A percentile compares a stretch with the other conserved stretches of the same genome.
These are phyloP conservation scores for Tilletia indica DNA, from an alignment of 1,284 basidiomycete species.

Conservation along the genomic window DNA sequence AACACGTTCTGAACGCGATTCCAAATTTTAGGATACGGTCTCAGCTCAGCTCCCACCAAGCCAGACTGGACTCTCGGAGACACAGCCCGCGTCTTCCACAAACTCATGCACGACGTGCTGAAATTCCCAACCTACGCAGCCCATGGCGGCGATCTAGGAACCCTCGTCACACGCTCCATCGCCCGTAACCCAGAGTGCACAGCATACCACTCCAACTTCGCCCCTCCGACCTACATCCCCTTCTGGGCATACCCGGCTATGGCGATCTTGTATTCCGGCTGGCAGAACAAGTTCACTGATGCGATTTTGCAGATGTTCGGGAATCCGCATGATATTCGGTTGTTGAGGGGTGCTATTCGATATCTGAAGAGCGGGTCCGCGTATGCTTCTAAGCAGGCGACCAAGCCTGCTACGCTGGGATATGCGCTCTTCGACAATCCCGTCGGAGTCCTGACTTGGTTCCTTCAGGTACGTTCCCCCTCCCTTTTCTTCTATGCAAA, in stretches of 20 bases:
- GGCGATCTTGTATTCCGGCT: constrained; percentile 24
- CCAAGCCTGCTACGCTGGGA: constrained; percentile 28
- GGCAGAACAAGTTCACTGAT: neutral
- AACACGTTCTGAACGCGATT: neutral
- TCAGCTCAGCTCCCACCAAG: constrained; percentile 32
- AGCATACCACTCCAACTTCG: constrained; percentile 41
- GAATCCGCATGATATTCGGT: neutral
- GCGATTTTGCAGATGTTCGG: neutral
- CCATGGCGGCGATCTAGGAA: constrained; percentile 48
- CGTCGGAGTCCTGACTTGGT: constrained; percentile 21
- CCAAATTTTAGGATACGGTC: constrained; percentile 29
- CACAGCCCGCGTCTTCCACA: constrained; percentile 35
- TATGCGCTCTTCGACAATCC: constrained; percentile 24
- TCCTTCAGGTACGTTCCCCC: constrained; percentile 17
- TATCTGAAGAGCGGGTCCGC: constrained; percentile 22
- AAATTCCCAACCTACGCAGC: constrained; percentile 37
- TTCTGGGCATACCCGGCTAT: constrained; percentile 27
- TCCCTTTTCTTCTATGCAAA: neutral
- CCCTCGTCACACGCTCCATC: constrained; percentile 34
- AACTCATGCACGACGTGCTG: constrained; percentile 40
- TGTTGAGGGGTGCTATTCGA: neutral
- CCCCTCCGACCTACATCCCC: constrained; percentile 28
- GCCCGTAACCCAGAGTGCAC: constrained; percentile 36
- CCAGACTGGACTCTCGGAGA: constrained; percentile 37
- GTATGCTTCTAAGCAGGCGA: constrained; percentile 19